These are phyloP conservation scores for Tricholoma terreum DNA, from an alignment of 768 basidiomycete genomes.

Conservation along the genomic window DNA sequence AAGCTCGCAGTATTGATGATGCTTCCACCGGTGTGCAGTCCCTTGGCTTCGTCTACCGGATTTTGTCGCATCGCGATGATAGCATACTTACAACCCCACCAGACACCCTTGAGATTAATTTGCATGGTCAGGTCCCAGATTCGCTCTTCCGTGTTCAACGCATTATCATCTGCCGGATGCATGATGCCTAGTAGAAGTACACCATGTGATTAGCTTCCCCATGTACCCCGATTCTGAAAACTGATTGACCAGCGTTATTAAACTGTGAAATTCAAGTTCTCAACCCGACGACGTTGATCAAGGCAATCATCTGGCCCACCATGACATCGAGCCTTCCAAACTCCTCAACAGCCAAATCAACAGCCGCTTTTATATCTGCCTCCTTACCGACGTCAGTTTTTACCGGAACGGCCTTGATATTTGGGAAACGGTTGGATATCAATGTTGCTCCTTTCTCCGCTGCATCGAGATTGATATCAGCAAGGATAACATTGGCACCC, in stretches of 20 bases:
- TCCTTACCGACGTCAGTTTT: conserved; percentile 91
- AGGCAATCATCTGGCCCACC: conserved; percentile 46
- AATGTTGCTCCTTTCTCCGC: conserved; percentile 64
- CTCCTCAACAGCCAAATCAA: conserved; percentile 73
- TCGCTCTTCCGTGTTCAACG: conserved; percentile 92
- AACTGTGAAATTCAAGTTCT: conserved; percentile 49
- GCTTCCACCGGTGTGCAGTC: conserved; percentile 78
- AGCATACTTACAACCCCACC: conserved; percentile 99
- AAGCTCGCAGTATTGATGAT: conserved; percentile 99
- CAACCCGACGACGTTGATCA: neutral
- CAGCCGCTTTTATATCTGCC: conserved; percentile 75
- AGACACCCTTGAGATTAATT: conserved; percentile 97
- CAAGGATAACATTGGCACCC: conserved; percentile 86
- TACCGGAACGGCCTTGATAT: conserved; percentile 63
- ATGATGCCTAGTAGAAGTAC: conserved; percentile 71
- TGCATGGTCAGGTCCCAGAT: conserved; percentile 95
- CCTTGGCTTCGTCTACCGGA: conserved; percentile 74
- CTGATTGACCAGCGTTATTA: conserved; percentile 76
- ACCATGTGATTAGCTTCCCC: neutral
- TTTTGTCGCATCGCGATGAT: conserved; percentile 96
- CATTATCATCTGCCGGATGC: conserved; percentile 94
- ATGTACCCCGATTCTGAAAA: neutral
- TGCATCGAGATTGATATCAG: conserved; percentile 79
- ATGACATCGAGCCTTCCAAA: conserved; percentile 96
- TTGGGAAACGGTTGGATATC: conserved; percentile 64